Evolutionary conservation across 169 alveolate species (phyloP).

Genomic region (Fabrea salina): DNA sequence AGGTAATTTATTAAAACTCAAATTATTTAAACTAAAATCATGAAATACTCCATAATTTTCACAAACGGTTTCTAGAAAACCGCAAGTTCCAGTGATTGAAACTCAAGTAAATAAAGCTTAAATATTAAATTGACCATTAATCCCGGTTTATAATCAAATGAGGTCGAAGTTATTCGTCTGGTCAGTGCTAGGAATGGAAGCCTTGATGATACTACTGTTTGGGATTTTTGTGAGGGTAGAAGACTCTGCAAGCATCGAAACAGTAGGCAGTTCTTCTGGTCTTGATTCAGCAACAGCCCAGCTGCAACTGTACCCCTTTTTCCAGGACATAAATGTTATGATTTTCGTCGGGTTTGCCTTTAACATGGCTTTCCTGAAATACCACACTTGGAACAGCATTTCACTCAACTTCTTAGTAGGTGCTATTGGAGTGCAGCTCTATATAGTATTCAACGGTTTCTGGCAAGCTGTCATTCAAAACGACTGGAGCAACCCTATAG

Average conservation of each 20-base stretch:
- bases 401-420: constrained; percentile 56
- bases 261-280: background rate
- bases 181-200: too few relatives aligned
- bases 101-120: too few relatives aligned
- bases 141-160: too few relatives aligned
- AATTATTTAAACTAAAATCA: too few relatives aligned
- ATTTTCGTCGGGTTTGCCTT: constrained; percentile 78
- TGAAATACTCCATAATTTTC: too few relatives aligned
- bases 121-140: too few relatives aligned
- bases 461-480: constrained; percentile 14
- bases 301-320: background rate
- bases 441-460: background rate
- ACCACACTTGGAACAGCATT: constrained; percentile 61
- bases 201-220: background rate
- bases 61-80: too few relatives aligned
- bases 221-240: constrained; percentile 12
- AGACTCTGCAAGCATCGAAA: background rate
- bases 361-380: constrained; percentile 57
- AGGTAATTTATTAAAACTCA: too few relatives aligned
- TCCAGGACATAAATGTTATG: constrained; percentile 68
- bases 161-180: too few relatives aligned
- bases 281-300: background rate
- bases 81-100: too few relatives aligned
- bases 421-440: constrained; percentile 49
- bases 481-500: background rate